These are phyloP conservation scores for Actinomucor elegans DNA, from an alignment of 371 early-diverging fungal genomes.

Conservation along the genomic window DNA sequence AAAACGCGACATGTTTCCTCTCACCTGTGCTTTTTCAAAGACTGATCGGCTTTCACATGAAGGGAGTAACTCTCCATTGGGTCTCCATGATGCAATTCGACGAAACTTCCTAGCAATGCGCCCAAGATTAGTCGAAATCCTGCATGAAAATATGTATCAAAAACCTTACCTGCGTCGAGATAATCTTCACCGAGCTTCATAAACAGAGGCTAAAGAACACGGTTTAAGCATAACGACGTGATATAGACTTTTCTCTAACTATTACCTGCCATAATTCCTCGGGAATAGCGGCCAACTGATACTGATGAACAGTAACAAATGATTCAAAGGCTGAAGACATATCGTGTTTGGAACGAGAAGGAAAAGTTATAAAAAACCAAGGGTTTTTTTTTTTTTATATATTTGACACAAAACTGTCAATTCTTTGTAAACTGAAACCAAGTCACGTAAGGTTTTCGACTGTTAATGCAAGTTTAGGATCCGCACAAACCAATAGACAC, in stretches of 20 bases:
- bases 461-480: background rate
- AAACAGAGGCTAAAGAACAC: slow-evolving; percentile 47
- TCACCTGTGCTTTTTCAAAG: slow-evolving; percentile 55
- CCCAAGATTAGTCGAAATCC: background rate
- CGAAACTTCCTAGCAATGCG: slow-evolving; percentile 26
- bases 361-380: background rate
- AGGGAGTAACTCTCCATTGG: slow-evolving; percentile 56
- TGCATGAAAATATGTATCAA: background rate
- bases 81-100: slow-evolving; percentile 62
- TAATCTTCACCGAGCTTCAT: slow-evolving; percentile 62
- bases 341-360: background rate
- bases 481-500: no score
- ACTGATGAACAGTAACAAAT: slow-evolving; percentile 62
- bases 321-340: slow-evolving; percentile 46
- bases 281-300: slow-evolving; percentile 57
- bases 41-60: slow-evolving; percentile 52
- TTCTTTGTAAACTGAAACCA: no score
- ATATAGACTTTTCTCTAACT: no score
- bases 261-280: slow-evolving; percentile 62
- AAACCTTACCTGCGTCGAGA: slow-evolving; percentile 56
- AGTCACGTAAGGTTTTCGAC: no score
- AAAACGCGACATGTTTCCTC: background rate
- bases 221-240: background rate
- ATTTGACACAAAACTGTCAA: no score
- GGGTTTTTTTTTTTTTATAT: background rate